Base-by-base conservation (phyloP, 345 rosid genomes). In the Viola odorata region DNA sequence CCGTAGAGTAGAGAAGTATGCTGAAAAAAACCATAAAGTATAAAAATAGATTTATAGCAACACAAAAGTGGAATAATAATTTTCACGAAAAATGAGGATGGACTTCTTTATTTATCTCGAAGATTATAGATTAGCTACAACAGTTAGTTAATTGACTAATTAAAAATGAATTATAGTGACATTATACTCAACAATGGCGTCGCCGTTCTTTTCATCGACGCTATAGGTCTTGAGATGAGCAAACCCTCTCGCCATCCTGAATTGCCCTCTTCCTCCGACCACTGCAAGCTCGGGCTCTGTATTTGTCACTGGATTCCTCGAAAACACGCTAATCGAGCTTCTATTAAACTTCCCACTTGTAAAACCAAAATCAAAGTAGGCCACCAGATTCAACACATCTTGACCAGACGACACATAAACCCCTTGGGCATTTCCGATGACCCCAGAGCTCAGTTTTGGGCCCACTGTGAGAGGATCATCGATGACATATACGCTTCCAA, bases 401-500 rank as follows among this genome's bases (percentile, higher is more conserved):
- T 67, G 65, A 57, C 78, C 57, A 3, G 72, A 61, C 0, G 73
- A 78, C 2, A 80, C 54, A 6, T 78, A 80, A 37, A 82, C 63
- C 23, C 85, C 83, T 1, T 73, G 77, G 0, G 82, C 80, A 41
- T 80, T 76, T 1, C 85, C 83, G 0, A 82, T 66, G 47, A 63
- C 51, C 15, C 48, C 45, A 0, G 85, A 78, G 0, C 48, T 51
- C 8, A 17, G 64, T 23, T 75, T 80, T 1, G 81, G 79, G 1
- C 85, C 82, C 1, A 61, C 50, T 4, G 71, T 76, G 1, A 84
- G 72, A 0, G 80, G 75, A 62, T 81, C 89, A 15, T 84, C 83
- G 0, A 80, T 17, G 12, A 72, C 82, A 6, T 59, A 77, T 3
- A 81, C 17, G 64, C 65, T 61, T n/a, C 84, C 77, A 12, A 80